These are phyloP conservation scores for Ogataea kodamae DNA, from an alignment of 805 yeast genomes.

Conservation along the genomic window DNA sequence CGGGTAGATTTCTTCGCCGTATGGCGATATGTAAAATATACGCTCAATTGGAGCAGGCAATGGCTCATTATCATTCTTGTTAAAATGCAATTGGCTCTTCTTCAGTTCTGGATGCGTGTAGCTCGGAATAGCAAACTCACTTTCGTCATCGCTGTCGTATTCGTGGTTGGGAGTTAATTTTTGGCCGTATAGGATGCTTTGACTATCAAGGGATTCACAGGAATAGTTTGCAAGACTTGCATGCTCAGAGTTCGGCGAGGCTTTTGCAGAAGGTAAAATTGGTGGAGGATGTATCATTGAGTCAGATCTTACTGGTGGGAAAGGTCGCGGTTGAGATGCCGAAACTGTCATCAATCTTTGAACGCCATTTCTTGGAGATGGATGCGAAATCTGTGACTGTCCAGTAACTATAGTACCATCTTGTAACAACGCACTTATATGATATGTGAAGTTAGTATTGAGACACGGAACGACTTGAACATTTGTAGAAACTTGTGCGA, in stretches of 20 bases:
- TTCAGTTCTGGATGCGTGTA: constrained; percentile 77
- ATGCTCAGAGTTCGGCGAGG: constrained; percentile 13
- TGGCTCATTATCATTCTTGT: constrained; percentile 55
- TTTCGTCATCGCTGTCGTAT: constrained; percentile 21
- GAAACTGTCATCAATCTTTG: constrained; percentile 1
- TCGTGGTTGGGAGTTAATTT: background rate
- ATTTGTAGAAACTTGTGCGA: constrained; percentile 53
- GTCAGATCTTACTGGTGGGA: constrained; percentile 16
- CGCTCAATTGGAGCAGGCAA: constrained; percentile 71
- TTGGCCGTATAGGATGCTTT: constrained; percentile 20
- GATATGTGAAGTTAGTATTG: constrained; percentile 81
- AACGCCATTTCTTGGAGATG: too few relatives aligned
- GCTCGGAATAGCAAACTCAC: constrained; percentile 60
- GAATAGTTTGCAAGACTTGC: background rate
- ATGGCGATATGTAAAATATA: constrained; percentile 78
- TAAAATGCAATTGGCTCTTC: constrained; percentile 70
- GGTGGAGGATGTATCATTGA: constrained; percentile 22
- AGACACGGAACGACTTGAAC: constrained; percentile 72
- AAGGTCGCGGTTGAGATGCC: background rate
- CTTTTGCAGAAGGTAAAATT: constrained; percentile 15
- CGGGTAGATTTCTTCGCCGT: constrained; percentile 84
- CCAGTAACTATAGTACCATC: constrained; percentile 80
- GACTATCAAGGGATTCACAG: constrained; percentile 14
- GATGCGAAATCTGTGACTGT: constrained; percentile 92
- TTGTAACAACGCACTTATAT: constrained; percentile 70